Evolutionary conservation across 345 rosid species (phyloP), one percentile per base, ranked within the genome.

Genomic region (Euclidium syriacum): DNA sequence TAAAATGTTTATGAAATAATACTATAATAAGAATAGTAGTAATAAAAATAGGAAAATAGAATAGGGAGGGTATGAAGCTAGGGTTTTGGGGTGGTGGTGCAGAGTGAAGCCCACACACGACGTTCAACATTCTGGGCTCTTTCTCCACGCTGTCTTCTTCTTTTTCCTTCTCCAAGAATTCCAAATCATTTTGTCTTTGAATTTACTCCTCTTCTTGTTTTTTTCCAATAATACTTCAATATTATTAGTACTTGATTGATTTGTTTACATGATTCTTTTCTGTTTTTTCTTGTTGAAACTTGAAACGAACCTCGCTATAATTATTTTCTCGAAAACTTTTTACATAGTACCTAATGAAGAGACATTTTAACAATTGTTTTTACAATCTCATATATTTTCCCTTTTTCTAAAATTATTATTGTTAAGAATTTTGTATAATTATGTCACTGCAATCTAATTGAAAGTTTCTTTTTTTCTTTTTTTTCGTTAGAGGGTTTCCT

Each of bases 171-270:
- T 83, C 96, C 86, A 78, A 83, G 90, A 77, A 80, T 78, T 53
- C 69, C 85, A 88, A 88, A 91, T 91, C 82, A 91, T 88, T 85
- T 87, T 87, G 98, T 91, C 96, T 87, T 84, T 82, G 96, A 87
- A 85, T 85, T 75, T 88, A 84, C 89, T 84, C 81, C 73, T 74
- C 52, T 65, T 50, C 65, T 68, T 58, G 55, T 62, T 77, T 55
- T 65, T 69, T 52, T 52, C 61, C 65, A 67, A 63, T 63, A 63
- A 70, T 70, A 36, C 69, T 70, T 70, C 25, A 25, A 47, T 54
- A 34, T 54, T 38, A 46, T n/a, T 5, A 38, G 68, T 62, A 47
- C 69, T 70, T 62, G 43, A 62, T 63, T 62, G 52, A 53, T 70
- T 36, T 70, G 12, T 43, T 36, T 46, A 27, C 57, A 70, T 62